Conservation (phyloP, 2,329 filamentous ascomycete species). For the Dactylellina haptotyla region DNA sequence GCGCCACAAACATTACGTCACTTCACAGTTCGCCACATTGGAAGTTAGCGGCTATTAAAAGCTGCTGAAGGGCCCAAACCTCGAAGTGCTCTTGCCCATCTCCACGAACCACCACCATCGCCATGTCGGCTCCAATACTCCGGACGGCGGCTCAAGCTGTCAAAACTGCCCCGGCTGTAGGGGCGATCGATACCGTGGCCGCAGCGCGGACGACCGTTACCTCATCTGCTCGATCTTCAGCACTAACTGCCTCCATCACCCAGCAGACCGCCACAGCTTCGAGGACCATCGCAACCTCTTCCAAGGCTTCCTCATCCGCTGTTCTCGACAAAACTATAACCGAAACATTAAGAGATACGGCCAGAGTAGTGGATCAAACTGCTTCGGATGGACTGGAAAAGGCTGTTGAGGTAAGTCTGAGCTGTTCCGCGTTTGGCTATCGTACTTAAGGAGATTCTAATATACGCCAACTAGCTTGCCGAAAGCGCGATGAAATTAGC, state of each 20-base stretch:
- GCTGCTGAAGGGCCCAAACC: neutral
- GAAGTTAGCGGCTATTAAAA: neutral
- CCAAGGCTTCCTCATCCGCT: neutral
- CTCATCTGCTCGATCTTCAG: slow-evolving; percentile 3
- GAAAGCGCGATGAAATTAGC: slow-evolving; percentile 5
- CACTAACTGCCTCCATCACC: slow-evolving; percentile 15
- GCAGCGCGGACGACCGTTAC: slow-evolving; percentile 8
- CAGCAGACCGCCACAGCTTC: slow-evolving; percentile 8
- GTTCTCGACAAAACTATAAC: slow-evolving; percentile 13
- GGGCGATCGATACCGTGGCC: neutral
- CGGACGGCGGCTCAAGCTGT: slow-evolving; percentile 18
- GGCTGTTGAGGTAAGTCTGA: slow-evolving; percentile 8
- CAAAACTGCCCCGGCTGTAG: slow-evolving; percentile 13
- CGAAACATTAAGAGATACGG: slow-evolving; percentile 10
- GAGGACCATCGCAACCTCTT: slow-evolving; percentile 20
- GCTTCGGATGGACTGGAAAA: slow-evolving; percentile 19
- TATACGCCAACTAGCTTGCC: neutral
- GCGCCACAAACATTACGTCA: neutral
- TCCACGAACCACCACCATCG: neutral
- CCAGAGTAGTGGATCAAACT: slow-evolving; percentile 12
- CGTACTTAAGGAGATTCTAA: neutral
- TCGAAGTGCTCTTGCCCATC: neutral
- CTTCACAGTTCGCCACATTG: neutral
- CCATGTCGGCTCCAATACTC: slow-evolving; percentile 22
- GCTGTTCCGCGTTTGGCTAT: neutral